phyloP scores from a whole-genome alignment of 768 basidiomycete genomes.

The Lactarius hengduanensis region DNA sequence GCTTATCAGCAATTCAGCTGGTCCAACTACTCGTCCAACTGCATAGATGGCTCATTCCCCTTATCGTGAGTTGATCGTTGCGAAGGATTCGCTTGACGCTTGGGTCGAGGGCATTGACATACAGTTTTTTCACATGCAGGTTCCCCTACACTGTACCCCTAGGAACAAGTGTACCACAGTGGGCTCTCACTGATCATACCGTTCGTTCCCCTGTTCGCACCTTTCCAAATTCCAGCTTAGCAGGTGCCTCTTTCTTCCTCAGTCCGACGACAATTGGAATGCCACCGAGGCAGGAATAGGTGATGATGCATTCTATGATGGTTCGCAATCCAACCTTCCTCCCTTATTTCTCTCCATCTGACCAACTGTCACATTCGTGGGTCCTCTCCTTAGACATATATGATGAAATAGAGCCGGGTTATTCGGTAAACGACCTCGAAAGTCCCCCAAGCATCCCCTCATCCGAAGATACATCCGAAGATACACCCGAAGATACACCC shows the following conservation, averaged over 20 bases:
- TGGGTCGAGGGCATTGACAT: not conserved
- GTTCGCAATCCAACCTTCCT: not conserved
- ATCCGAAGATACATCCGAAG: too few relatives aligned
- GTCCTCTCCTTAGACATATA: not conserved
- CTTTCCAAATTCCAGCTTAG: not conserved
- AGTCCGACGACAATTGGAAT: not conserved
- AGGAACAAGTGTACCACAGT: too few relatives aligned
- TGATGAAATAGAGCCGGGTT: not conserved
- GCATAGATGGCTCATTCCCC: not conserved
- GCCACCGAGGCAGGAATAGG: not conserved
- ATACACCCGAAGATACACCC: too few relatives aligned
- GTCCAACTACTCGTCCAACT: conserved; percentile 2
- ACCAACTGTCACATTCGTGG: too few relatives aligned
- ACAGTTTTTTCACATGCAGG: not conserved
- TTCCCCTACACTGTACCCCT: conserved; percentile 9
- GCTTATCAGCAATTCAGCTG: not conserved
- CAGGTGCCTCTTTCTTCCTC: not conserved
- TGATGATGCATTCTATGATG: not conserved
- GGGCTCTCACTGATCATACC: conserved; percentile 2
- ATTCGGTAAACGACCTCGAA: too few relatives aligned
- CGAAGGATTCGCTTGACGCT: too few relatives aligned
- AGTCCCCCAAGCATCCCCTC: too few relatives aligned
- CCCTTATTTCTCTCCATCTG: not conserved
- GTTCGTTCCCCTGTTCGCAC: not conserved
- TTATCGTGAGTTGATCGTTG: conserved; percentile 13